Evolutionary conservation across 371 early-diverging fungal species (phyloP).

Genomic region (Mucor indicus): DNA sequence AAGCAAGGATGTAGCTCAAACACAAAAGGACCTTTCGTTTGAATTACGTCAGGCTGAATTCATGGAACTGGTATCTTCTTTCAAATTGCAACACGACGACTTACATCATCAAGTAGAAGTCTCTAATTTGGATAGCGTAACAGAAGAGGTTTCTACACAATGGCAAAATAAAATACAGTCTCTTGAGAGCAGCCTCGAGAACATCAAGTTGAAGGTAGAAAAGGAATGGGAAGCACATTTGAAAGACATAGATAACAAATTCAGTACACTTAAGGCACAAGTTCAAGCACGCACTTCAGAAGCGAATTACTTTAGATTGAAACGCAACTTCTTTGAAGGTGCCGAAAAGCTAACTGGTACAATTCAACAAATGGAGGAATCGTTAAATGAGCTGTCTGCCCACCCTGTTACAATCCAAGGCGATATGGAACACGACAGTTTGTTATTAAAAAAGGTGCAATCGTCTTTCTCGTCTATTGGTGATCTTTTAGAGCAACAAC

Average conservation of each 20-base stretch:
- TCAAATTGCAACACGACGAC: not conserved
- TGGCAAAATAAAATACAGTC: no score
- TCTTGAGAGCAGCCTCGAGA: no score
- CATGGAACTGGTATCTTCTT: not conserved
- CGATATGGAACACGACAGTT: no score
- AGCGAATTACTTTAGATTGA: slow-evolving; percentile 11
- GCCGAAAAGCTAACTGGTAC: no score
- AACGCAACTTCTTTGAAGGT: slow-evolving; percentile 6
- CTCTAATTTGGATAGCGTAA: slow-evolving; percentile 2
- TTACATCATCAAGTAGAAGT: not conserved
- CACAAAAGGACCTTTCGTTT: not conserved
- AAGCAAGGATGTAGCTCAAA: not conserved
- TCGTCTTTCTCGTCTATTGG: not conserved
- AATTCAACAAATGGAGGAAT: not conserved
- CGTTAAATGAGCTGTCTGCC: no score
- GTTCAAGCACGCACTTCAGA: slow-evolving; percentile 9
- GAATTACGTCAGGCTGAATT: slow-evolving; percentile 9
- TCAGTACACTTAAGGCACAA: not conserved
- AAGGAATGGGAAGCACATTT: no score
- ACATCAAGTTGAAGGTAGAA: no score
- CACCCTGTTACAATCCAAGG: no score
- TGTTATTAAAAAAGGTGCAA: no score
- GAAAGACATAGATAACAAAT: no score
- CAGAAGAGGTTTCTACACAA: slow-evolving; percentile 11
- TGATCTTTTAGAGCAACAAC: slow-evolving; percentile 1